Conservation (phyloP, 164 flowering plant genomes). For the Annona cherimola region DNA sequence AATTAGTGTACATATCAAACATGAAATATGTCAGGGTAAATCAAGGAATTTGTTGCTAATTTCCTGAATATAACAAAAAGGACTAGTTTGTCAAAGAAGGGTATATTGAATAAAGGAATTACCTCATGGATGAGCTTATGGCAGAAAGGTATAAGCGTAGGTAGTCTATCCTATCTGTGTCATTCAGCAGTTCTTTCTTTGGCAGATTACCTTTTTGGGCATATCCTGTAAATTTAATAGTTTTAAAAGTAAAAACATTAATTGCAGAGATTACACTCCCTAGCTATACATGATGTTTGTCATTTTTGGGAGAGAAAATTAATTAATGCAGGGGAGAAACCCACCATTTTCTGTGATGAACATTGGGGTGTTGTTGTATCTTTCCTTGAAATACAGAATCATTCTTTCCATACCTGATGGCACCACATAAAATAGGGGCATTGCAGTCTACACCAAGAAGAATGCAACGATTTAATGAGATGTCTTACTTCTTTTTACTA, state of each 20-base stretch:
- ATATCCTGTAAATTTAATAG: too few species aligned
- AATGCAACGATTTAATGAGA: neutral
- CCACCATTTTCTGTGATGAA: conserved; percentile 27
- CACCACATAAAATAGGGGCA: conserved; percentile 7
- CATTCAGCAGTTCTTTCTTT: too few species aligned
- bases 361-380: conserved; percentile 21
- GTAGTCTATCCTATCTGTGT: too few species aligned
- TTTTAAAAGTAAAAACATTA: too few species aligned
- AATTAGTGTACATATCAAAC: too few species aligned
- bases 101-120: neutral
- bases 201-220: neutral
- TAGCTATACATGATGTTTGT: too few species aligned
- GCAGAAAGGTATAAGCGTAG: too few species aligned
- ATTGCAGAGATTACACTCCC: neutral
- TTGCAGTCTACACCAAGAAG: conserved; percentile 8
- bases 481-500: neutral
- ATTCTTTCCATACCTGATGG: conserved; percentile 17
- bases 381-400: conserved; percentile 10
- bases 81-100: neutral
- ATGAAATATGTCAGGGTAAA: too few species aligned
- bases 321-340: too few species aligned
- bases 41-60: too few species aligned
- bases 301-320: too few species aligned
- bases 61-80: neutral
- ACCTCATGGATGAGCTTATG: too few species aligned